Conservation (phyloP, 805 yeast species). For the Kazachstania taianensis region DNA sequence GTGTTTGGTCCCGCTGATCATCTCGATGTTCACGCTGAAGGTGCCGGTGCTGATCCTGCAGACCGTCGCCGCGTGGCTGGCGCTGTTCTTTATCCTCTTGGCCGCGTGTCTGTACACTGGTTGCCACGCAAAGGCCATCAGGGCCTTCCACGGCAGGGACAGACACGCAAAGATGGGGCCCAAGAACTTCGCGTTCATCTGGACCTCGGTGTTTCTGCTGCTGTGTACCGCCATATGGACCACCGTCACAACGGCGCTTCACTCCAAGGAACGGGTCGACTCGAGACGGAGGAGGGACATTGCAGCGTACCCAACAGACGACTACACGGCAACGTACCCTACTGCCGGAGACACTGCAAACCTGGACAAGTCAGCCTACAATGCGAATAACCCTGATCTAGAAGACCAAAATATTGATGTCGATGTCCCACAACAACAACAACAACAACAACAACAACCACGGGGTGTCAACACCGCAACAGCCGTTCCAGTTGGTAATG, state of each 20-base stretch:
- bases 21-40: constrained; percentile 15
- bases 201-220: constrained; percentile 34
- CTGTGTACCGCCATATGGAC: constrained; percentile 17
- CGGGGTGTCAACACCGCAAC: no score
- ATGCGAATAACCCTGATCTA: not conserved
- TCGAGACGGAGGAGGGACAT: constrained; percentile 1
- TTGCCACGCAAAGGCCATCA: constrained; percentile 43
- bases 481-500: no score
- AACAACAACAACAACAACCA: no score
- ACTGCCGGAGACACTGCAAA: not conserved
- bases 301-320: not conserved
- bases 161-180: constrained; percentile 36
- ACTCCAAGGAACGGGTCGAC: constrained; percentile 7
- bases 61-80: constrained; percentile 22
- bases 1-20: constrained; percentile 34
- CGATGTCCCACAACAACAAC: no score
- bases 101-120: constrained; percentile 45
- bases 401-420: no score
- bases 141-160: constrained; percentile 37
- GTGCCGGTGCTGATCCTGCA: constrained; percentile 14
- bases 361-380: not conserved
- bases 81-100: constrained; percentile 36
- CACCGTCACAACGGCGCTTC: constrained; percentile 8
- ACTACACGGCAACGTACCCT: not conserved
- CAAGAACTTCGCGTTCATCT: constrained; percentile 48